A percentile compares a stretch with the other conserved stretches of the same genome.
These are phyloP conservation scores for Blastobotrys raffinosifermentans DNA, from an alignment of 1,139 yeast species.

Conservation along the genomic window DNA sequence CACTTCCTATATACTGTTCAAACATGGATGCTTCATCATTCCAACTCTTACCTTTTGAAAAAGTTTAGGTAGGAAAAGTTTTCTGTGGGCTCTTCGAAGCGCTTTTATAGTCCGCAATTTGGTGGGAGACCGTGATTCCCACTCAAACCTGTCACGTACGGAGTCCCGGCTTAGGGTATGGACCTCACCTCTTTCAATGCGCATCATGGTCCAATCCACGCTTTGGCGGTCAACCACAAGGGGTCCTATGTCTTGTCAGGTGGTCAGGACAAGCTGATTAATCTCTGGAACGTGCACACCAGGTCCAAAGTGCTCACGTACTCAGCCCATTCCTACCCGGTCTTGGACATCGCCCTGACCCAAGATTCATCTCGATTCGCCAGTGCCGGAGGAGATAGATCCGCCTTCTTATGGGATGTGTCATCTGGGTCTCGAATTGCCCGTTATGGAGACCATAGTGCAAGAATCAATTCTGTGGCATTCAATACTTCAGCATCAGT, in stretches of 20 bases:
- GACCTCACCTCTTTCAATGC: too few relatives aligned
- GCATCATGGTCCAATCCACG: constrained; percentile 29
- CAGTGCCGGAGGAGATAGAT: constrained; percentile 36
- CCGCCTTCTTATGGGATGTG: constrained; percentile 34
- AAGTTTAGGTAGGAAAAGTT: constrained; percentile 3
- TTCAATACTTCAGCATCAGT: constrained; percentile 29
- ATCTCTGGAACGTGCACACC: constrained; percentile 29
- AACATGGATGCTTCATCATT: constrained; percentile 22
- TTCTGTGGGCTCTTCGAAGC: background rate
- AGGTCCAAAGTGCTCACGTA: constrained; percentile 24
- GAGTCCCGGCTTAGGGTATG: background rate
- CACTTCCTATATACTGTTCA: constrained; percentile 25
- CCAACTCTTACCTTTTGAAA: constrained; percentile 6
- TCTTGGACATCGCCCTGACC: constrained; percentile 29
- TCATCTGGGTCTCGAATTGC: constrained; percentile 24
- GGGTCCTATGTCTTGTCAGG: constrained; percentile 32
- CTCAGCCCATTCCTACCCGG: constrained; percentile 30
- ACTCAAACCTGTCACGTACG: background rate
- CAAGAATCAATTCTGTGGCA: constrained; percentile 29
- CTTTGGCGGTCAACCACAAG: constrained; percentile 26
- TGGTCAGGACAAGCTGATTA: constrained; percentile 30
- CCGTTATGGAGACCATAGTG: constrained; percentile 30
- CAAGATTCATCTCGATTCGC: constrained; percentile 30
- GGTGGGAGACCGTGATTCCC: background rate
- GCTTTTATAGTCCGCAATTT: background rate